Conservation (phyloP, 2,329 filamentous ascomycete species). For the Magnaporthiopsis incrustans region DNA sequence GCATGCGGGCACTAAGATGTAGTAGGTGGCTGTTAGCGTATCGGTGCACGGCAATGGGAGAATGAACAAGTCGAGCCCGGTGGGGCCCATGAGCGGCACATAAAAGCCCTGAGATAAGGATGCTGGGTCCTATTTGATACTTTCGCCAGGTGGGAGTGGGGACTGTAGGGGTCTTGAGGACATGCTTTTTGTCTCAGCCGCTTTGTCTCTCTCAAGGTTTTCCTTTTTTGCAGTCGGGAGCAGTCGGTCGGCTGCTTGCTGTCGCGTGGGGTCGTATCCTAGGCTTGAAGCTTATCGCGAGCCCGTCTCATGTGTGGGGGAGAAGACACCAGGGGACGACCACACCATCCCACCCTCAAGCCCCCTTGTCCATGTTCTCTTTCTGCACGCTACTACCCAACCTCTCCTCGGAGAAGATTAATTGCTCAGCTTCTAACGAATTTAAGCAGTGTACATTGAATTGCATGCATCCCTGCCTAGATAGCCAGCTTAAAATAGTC, state of each 20-base stretch:
- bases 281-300: background rate
- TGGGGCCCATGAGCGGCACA: background rate
- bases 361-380: background rate
- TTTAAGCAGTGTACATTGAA: background rate
- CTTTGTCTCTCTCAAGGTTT: background rate
- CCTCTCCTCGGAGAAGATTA: background rate
- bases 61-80: background rate
- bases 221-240: background rate
- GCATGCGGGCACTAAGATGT: background rate
- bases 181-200: background rate
- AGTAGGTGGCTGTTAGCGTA: background rate
- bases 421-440: background rate
- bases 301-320: too few species aligned
- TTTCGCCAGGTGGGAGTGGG: background rate
- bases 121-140: slow-evolving; percentile 3
- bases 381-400: background rate
- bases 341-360: background rate
- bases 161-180: background rate
- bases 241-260: background rate
- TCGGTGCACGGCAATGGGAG: background rate
- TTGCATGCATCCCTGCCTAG: too few species aligned
- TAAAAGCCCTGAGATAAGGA: slow-evolving; percentile 5
- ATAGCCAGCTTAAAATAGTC: too few species aligned
- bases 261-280: background rate
- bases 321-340: background rate